phyloP scores from a whole-genome alignment of 257 asterid species.

The Solanum piurae region DNA sequence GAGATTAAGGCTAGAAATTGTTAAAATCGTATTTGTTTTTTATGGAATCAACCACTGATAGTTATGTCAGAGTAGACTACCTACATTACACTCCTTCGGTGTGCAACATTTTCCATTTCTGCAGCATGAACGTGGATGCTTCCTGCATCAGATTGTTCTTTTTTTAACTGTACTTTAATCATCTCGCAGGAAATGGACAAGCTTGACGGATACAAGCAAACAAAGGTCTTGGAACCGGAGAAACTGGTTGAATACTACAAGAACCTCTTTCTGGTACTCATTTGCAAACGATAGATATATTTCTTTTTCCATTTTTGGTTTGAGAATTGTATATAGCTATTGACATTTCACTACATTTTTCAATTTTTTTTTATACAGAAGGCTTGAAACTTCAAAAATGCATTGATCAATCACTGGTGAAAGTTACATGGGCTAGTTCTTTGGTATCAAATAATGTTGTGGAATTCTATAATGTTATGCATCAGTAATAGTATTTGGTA shows the following conservation, averaged over 20 bases:
- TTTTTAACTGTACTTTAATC: background rate
- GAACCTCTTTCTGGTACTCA: constrained; percentile 18
- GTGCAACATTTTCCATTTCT: background rate
- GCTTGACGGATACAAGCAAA: constrained; percentile 49
- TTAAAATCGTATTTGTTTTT: background rate
- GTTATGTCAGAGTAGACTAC: background rate
- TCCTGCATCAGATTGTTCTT: background rate
- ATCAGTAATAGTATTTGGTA: background rate
- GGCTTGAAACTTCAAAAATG: background rate
- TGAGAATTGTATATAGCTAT: background rate
- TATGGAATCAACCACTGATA: background rate
- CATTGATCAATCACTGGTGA: background rate
- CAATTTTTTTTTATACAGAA: background rate
- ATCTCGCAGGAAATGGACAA: constrained; percentile 39
- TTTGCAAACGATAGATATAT: background rate
- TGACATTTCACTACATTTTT: background rate
- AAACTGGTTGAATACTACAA: constrained; percentile 19
- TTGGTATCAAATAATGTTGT: background rate
- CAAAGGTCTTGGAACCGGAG: constrained; percentile 38
- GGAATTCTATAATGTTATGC: background rate
- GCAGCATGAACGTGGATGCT: background rate
- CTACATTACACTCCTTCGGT: background rate
- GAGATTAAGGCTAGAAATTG: background rate
- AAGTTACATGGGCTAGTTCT: background rate
- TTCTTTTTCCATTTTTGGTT: background rate